Base-by-base conservation (phyloP, 2,329 filamentous ascomycete genomes). In the Cladophialophora carrionii region DNA sequence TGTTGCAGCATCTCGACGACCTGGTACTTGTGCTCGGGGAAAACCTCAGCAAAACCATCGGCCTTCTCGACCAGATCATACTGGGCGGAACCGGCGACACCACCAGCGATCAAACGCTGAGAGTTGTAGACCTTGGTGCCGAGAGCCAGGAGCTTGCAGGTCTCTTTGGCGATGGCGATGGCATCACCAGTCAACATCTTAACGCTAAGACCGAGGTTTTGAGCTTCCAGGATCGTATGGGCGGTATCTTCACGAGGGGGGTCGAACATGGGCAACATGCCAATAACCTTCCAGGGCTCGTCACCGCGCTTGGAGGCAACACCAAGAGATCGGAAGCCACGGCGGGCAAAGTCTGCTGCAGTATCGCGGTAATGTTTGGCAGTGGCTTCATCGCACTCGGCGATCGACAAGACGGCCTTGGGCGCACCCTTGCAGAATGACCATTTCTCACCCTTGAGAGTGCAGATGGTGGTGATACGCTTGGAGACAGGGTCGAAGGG, bases 131-230 rank as follows among this genome's bases (percentile, higher is more conserved):
- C 89, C 83, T 91, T 91, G 76, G 89, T 91, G 72, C 88, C 88
- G 65, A 91, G 86, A 71, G 88, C 88, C 76, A 91, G 83, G 87
- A 91, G 91, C 82, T 90, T 90, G 85, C 89, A 91, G 71, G 89
- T 91, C 80, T 91, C 89, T 82, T 91, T 91, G 65, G 89, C 89
- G 71, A 91, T 91, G 73, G 89, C 88, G 72, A 91, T 89, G 70
- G 89, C 89, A 76, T 91, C 89, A 85, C 89, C 89, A 80, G 89
- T 91, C 78, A 91, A 82, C 89, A 91, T 91, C 86, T 91, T 91
- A 72, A 91, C 89, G 70, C 85, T 87, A 37, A 91, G 88, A 82
- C 89, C 89, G 64, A 91, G 87, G 76, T 88, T 85, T 78, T 90
- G 87, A 69, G 89, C 88, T 80, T 91, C 88, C 74, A 89, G 81